Evolutionary conservation across 768 basidiomycete genomes (phyloP).

Genomic region (Phaffia tasmanica): DNA sequence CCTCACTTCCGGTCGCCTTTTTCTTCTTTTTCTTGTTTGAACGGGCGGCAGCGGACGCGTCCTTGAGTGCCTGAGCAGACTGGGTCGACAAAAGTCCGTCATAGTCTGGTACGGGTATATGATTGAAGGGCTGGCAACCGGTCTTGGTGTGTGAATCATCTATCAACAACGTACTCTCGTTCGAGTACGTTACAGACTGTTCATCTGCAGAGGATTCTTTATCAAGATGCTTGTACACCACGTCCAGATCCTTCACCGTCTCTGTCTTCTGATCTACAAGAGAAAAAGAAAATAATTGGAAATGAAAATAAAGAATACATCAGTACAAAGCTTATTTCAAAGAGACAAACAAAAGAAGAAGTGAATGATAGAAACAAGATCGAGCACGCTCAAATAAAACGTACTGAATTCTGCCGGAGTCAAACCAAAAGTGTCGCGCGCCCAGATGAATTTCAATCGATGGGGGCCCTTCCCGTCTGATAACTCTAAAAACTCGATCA

Average conservation of each 20-base stretch:
- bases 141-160: conserved; percentile 25
- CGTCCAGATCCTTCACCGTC: conserved; percentile 66
- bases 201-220: neutral
- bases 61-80: conserved; percentile 9
- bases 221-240: conserved; percentile 51
- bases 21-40: neutral
- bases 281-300: neutral
- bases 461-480: neutral
- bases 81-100: conserved; percentile 4
- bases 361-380: neutral
- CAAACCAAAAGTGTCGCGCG: conserved; percentile 66
- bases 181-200: conserved; percentile 1
- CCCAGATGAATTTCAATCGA: conserved; percentile 50
- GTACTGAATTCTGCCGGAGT: conserved; percentile 52
- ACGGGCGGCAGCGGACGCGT: neutral
- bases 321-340: conserved; percentile 29
- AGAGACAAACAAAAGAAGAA: neutral
- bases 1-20: neutral
- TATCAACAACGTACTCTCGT: conserved; percentile 21
- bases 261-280: conserved; percentile 39
- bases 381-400: conserved; percentile 35
- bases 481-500: conserved; percentile 14
- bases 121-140: conserved; percentile 25
- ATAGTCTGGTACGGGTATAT: conserved; percentile 24
- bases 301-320: neutral